A percentile compares a stretch with the other conserved stretches of the same genome.
Evolutionary conservation across 2,329 filamentous ascomycete genomes (phyloP).

Genomic region (Pseudopyricularia cyperi): DNA sequence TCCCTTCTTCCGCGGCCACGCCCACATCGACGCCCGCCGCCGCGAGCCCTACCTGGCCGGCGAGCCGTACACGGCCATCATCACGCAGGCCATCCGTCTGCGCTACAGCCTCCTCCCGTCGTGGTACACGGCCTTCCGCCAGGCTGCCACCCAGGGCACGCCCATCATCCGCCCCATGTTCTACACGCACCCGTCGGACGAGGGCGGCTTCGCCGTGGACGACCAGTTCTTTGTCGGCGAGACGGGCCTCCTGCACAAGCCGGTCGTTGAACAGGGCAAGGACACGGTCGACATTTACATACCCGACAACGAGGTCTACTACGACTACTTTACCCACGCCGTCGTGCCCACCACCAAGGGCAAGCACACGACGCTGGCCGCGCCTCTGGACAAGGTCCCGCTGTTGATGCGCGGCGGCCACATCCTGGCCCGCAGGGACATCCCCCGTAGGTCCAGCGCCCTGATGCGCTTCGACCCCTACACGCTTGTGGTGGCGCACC

Average conservation of each 20-base stretch:
- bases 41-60: slow-evolving; percentile 84
- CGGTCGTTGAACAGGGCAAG: slow-evolving; percentile 67
- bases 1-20: slow-evolving; percentile 94
- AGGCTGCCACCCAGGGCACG: slow-evolving; percentile 68
- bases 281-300: slow-evolving; percentile 70
- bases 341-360: slow-evolving; percentile 57
- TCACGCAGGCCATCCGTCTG: slow-evolving; percentile 75
- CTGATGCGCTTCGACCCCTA: slow-evolving; percentile 94
- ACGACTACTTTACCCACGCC: slow-evolving; percentile 87
- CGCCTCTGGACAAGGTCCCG: slow-evolving; percentile 77
- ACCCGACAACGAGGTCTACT: slow-evolving; percentile 80
- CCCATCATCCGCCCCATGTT: slow-evolving; percentile 88
- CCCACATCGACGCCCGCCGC: slow-evolving; percentile 89
- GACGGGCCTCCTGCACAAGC: slow-evolving; percentile 86
- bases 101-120: slow-evolving; percentile 81
- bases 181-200: slow-evolving; percentile 78
- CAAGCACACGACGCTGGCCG: slow-evolving; percentile 54
- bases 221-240: slow-evolving; percentile 86
- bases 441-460: slow-evolving; percentile 69
- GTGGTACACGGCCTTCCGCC: slow-evolving; percentile 96
- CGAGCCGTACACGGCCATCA: slow-evolving; percentile 74
- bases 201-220: slow-evolving; percentile 77
- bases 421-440: slow-evolving; percentile 80
- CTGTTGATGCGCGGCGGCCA: slow-evolving; percentile 88
- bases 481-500: slow-evolving; percentile 69